Percentiles rank a stretch among this genome's conserved stretches.
phyloP scores from a whole-genome alignment of 2,329 filamentous ascomycete genomes.

The Calonectria pseudoturangicola region DNA sequence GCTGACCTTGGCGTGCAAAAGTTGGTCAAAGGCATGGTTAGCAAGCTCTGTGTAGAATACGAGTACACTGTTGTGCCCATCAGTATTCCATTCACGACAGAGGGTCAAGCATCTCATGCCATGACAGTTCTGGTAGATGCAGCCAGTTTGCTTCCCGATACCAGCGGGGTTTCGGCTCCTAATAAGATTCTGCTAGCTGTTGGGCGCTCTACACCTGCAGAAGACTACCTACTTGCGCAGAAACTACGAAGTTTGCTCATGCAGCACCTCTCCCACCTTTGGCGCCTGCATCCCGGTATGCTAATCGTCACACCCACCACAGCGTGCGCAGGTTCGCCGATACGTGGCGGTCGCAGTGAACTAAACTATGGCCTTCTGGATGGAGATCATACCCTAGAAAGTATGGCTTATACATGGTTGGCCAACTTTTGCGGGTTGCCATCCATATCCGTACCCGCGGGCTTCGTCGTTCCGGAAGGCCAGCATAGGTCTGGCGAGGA shows the following conservation, averaged over 20 bases:
- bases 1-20: conserved; percentile 64
- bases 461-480: conserved; percentile 64
- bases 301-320: conserved; percentile 84
- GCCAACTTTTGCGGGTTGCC: conserved; percentile 71
- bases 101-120: conserved; percentile 83
- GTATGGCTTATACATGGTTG: conserved; percentile 71
- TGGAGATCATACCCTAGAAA: conserved; percentile 66
- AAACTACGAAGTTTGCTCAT: conserved; percentile 81
- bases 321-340: conserved; percentile 66
- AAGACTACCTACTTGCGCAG: conserved; percentile 81
- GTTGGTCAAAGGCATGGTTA: conserved; percentile 66
- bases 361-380: conserved; percentile 53
- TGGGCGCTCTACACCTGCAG: conserved; percentile 75
- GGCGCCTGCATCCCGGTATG: conserved; percentile 78
- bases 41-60: conserved; percentile 70
- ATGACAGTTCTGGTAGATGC: conserved; percentile 82
- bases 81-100: conserved; percentile 72
- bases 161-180: conserved; percentile 71
- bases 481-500: conserved; percentile 55
- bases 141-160: conserved; percentile 66
- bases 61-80: conserved; percentile 74
- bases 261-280: conserved; percentile 81
- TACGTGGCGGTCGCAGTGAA: conserved; percentile 53
- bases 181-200: conserved; percentile 81
- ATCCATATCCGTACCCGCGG: conserved; percentile 65